phyloP scores from a whole-genome alignment of 2,329 filamentous ascomycete species.

The Dothideomycetes sp. region DNA sequence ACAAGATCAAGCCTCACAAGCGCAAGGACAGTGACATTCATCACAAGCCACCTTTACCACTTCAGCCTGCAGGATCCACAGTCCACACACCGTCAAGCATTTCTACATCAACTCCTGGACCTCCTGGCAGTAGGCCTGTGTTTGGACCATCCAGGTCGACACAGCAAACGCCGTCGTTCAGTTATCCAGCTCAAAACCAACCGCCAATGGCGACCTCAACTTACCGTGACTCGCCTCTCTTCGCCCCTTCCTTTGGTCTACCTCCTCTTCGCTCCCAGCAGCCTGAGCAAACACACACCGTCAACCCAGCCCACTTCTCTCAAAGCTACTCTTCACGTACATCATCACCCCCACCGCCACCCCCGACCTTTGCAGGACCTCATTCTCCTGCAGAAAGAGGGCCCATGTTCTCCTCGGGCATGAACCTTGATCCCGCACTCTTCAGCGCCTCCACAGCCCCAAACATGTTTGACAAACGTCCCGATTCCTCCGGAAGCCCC shows the following conservation, averaged over 20 bases:
- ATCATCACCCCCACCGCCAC: constrained; percentile 13
- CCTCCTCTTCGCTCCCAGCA: constrained; percentile 13
- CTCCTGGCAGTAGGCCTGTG: constrained; percentile 13
- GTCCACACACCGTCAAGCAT: constrained; percentile 17
- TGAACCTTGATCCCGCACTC: constrained; percentile 16
- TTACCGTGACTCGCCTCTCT: constrained; percentile 23
- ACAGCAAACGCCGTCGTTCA: constrained; percentile 20
- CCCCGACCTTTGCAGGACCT: constrained; percentile 5
- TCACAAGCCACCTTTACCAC: constrained; percentile 15
- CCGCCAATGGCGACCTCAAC: constrained; percentile 16
- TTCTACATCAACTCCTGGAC: constrained; percentile 11
- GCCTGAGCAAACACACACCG: constrained; percentile 16
- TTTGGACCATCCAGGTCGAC: constrained; percentile 17
- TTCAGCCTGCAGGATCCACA: constrained; percentile 24
- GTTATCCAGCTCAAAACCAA: constrained; percentile 17
- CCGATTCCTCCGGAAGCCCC: constrained; percentile 17
- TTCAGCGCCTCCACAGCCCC: constrained; percentile 14
- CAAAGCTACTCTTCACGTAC: constrained; percentile 11
- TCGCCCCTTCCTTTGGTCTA: constrained; percentile 17
- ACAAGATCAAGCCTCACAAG: constrained; percentile 70
- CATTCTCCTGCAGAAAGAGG: constrained; percentile 10
- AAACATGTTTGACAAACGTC: constrained; percentile 26
- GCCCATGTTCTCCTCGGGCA: constrained; percentile 8
- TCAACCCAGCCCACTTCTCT: constrained; percentile 13
- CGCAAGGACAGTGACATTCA: constrained; percentile 45